phyloP scores from a whole-genome alignment of 768 basidiomycete genomes.

The Kondoa subrosea region DNA sequence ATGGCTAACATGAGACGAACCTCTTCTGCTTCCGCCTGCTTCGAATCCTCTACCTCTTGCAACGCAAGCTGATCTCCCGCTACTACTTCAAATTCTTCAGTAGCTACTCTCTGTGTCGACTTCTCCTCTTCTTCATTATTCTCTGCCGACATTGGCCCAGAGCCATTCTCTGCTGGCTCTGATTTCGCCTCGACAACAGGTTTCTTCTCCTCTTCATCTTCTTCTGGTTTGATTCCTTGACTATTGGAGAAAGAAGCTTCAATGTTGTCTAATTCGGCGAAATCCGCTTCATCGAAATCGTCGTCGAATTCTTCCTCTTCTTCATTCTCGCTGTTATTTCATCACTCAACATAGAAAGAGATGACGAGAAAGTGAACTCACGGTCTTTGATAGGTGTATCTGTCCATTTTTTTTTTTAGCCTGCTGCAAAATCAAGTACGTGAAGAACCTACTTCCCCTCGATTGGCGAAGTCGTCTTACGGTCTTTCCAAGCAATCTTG shows the following conservation, averaged over 20 bases:
- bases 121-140: too few species aligned
- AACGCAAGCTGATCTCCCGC: too few species aligned
- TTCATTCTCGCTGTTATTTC: neutral
- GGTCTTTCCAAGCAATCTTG: conserved; percentile 10
- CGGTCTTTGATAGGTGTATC: neutral
- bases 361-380: neutral
- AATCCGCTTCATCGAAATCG: conserved; percentile 4
- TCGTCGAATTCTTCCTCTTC: conserved; percentile 3
- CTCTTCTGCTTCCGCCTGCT: too few species aligned
- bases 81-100: too few species aligned
- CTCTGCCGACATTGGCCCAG: too few species aligned
- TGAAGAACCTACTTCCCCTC: neutral
- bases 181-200: neutral
- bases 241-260: neutral
- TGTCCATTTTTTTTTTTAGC: neutral
- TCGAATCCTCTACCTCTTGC: too few species aligned
- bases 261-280: neutral
- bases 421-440: neutral
- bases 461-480: neutral
- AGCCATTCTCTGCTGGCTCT: neutral
- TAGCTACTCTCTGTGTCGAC: too few species aligned
- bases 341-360: neutral
- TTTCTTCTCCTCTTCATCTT: neutral
- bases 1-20: too few species aligned
- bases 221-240: neutral